Percentiles rank a stretch among this genome's conserved stretches.
phyloP scores from a whole-genome alignment of 2,329 filamentous ascomycete species.

The Aaosphaeria pasadenensis region DNA sequence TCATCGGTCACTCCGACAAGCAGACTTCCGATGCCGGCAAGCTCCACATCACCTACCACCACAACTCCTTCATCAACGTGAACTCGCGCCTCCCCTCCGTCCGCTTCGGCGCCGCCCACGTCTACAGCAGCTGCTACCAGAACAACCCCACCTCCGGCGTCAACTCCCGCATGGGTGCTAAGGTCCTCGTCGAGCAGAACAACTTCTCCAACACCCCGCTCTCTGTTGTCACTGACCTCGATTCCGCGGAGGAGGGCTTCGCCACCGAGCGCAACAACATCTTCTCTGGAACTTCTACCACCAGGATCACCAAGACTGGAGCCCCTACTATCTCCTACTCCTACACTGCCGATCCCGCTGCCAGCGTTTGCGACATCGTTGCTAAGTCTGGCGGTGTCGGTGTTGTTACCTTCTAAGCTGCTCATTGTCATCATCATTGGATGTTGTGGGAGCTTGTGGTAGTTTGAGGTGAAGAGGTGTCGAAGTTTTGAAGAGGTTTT shows the following conservation, averaged over 20 bases:
- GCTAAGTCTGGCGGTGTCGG: conserved; percentile 28
- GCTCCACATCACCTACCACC: conserved; percentile 62
- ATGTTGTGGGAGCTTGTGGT: no score
- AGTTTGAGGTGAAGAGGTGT: no score
- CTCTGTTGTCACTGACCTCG: conserved; percentile 56
- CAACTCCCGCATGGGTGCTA: conserved; percentile 43
- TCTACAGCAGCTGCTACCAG: conserved; percentile 51
- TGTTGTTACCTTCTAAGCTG: conserved; percentile 26
- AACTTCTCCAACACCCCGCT: conserved; percentile 58
- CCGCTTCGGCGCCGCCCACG: conserved; percentile 64
- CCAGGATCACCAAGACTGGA: conserved; percentile 49
- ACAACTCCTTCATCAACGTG: conserved; percentile 64
- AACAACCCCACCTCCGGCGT: conserved; percentile 38
- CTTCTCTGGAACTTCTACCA: conserved; percentile 35
- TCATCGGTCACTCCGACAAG: conserved; percentile 59
- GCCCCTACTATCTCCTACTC: conserved; percentile 53
- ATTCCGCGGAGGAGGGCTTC: conserved; percentile 53
- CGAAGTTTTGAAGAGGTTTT: no score
- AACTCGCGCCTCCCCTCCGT: conserved; percentile 62
- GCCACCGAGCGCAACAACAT: conserved; percentile 47
- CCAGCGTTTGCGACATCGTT: conserved; percentile 22
- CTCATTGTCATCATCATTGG: no score
- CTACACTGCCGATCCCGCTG: conserved; percentile 41
- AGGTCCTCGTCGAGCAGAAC: conserved; percentile 44
- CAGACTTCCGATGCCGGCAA: conserved; percentile 56